Conservation (phyloP, 2,329 filamentous ascomycete species). For the Cadophora luteo-olivacea region DNA sequence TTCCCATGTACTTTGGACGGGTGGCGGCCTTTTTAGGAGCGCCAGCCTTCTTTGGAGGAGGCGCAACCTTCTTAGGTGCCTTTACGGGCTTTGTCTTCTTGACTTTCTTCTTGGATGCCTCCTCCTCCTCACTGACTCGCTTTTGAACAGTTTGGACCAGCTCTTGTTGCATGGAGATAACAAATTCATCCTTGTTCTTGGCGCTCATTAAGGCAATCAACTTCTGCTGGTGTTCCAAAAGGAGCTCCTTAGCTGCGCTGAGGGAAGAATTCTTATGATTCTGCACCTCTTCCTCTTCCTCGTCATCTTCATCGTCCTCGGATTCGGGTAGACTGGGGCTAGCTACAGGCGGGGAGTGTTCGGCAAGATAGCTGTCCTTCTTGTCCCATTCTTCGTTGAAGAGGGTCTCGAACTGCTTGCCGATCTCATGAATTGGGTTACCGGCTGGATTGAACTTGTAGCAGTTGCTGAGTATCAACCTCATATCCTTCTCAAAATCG, state of each 20-base stretch:
- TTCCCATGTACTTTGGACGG: conserved; percentile 63
- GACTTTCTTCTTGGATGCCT: conserved; percentile 46
- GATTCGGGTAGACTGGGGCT: conserved; percentile 73
- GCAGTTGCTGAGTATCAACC: conserved; percentile 87
- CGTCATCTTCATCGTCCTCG: conserved; percentile 75
- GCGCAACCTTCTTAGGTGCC: conserved; percentile 46
- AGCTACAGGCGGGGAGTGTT: conserved; percentile 70
- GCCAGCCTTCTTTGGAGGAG: conserved; percentile 28
- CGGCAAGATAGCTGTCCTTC: conserved; percentile 82
- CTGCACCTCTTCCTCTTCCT: conserved; percentile 65
- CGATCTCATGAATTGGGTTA: conserved; percentile 75
- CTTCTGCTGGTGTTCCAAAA: conserved; percentile 62
- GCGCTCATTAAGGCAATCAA: conserved; percentile 59
- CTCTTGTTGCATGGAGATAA: conserved; percentile 49
- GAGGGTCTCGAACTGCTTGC: conserved; percentile 73
- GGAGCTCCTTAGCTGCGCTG: conserved; percentile 57
- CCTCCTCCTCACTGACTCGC: conserved; percentile 60
- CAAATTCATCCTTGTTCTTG: conserved; percentile 59
- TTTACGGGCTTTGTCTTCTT: conserved; percentile 62
- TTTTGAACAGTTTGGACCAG: conserved; percentile 70
- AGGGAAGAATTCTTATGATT: conserved; percentile 52
- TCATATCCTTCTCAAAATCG: conserved; percentile 85
- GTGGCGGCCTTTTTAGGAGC: conserved; percentile 51
- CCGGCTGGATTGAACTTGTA: conserved; percentile 87
- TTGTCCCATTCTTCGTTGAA: conserved; percentile 79